Percentiles rank a stretch among this genome's conserved stretches.
These are phyloP conservation scores for Carallia brachiata DNA, from an alignment of 345 rosid species.

Conservation along the genomic window DNA sequence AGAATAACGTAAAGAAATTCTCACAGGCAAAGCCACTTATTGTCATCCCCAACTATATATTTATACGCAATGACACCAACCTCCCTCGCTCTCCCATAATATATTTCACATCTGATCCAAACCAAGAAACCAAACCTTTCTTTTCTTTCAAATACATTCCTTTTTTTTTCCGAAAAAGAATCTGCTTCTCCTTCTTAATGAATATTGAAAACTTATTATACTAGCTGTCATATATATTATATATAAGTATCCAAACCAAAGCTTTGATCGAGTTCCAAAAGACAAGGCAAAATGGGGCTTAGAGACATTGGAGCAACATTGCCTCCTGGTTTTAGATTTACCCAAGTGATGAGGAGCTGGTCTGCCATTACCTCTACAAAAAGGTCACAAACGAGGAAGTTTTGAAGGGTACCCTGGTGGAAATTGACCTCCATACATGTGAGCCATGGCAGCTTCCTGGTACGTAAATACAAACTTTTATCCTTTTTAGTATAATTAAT, in stretches of 20 bases:
- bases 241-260: no score
- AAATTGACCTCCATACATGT: constrained; percentile 88
- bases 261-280: background rate
- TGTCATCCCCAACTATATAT: constrained; percentile 35
- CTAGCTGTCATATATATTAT: background rate
- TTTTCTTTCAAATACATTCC: constrained; percentile 12
- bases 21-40: constrained; percentile 28
- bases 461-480: constrained; percentile 16
- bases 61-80: constrained; percentile 24
- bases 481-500: background rate
- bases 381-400: constrained; percentile 67
- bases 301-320: constrained; percentile 90
- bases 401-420: constrained; percentile 74
- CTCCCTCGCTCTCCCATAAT: constrained; percentile 22
- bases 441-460: constrained; percentile 99
- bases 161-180: constrained; percentile 2
- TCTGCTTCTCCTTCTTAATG: background rate
- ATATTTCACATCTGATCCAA: constrained; percentile 24
- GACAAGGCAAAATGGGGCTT: constrained; percentile 52
- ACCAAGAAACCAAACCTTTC: constrained; percentile 8
- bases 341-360: constrained; percentile 95
- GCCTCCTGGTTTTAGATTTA: constrained; percentile 98
- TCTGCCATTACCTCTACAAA: constrained; percentile 90
- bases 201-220: background rate
- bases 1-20: constrained; percentile 45